Evolutionary conservation across 2,329 filamentous ascomycete species (phyloP).

Genomic region (Cyanodermella asteris): DNA sequence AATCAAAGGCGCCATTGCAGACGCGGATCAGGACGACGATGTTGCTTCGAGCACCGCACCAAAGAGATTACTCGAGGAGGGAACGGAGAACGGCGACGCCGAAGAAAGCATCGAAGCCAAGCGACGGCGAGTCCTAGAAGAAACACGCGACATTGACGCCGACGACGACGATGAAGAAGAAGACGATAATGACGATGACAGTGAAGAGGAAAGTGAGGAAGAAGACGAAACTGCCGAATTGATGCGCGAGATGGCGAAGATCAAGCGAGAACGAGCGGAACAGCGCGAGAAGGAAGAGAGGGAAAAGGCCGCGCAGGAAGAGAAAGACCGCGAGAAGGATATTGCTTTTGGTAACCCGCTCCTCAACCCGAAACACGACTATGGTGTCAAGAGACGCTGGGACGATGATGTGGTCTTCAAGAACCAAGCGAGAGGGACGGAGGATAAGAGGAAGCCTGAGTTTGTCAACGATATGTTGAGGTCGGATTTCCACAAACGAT

Average conservation of each 20-base stretch:
- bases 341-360: conserved; percentile 86
- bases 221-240: conserved; percentile 75
- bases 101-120: conserved; percentile 62
- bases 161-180: conserved; percentile 43
- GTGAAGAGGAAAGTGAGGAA: conserved; percentile 42
- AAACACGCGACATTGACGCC: conserved; percentile 72
- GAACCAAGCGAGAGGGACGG: conserved; percentile 88
- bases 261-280: conserved; percentile 66
- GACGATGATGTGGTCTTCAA: conserved; percentile 99
- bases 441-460: conserved; percentile 80
- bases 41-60: conserved; percentile 7
- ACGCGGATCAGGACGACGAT: conserved; percentile 26
- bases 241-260: conserved; percentile 82
- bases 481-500: conserved; percentile 93
- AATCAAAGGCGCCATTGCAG: conserved; percentile 41
- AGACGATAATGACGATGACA: conserved; percentile 28
- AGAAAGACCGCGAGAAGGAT: conserved; percentile 65
- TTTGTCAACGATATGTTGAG: conserved; percentile 91
- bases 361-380: conserved; percentile 59
- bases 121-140: conserved; percentile 65
- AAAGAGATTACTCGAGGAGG: conserved; percentile 46
- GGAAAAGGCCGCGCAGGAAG: conserved; percentile 56
- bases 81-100: conserved; percentile 17
- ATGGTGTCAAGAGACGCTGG: conserved; percentile 76
- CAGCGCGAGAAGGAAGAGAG: conserved; percentile 66